Conservation (phyloP, 495 filamentous ascomycete genomes). For the Penicillium arizonense region DNA sequence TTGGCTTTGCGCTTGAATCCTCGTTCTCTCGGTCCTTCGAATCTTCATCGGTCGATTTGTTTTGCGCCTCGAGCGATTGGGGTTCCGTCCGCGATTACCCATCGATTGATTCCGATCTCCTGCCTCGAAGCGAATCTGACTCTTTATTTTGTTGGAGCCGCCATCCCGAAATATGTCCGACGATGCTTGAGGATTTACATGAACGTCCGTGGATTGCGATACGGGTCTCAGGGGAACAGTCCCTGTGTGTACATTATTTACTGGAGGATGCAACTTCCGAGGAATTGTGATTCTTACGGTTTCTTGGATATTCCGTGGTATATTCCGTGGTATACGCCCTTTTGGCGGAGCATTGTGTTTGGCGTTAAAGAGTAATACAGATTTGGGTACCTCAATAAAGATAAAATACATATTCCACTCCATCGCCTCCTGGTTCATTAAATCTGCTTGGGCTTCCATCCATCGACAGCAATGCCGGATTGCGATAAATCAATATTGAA, state of each 20-base stretch:
- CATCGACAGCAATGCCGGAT: neutral
- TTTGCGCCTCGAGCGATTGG: neutral
- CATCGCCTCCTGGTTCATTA: neutral
- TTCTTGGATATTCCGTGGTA: constrained; percentile 12
- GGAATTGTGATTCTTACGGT: neutral
- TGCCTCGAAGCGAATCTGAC: neutral
- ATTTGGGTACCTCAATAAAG: constrained; percentile 26
- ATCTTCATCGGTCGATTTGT: neutral
- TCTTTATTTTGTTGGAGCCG: neutral
- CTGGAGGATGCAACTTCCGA: constrained; percentile 5
- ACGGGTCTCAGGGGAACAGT: neutral
- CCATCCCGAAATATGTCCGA: neutral
- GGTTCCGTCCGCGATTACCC: neutral
- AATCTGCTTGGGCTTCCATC: neutral
- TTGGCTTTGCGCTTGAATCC: neutral
- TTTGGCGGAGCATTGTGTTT: constrained; percentile 31
- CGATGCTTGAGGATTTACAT: neutral
- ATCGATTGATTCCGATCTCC: neutral
- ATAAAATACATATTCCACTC: constrained; percentile 20
- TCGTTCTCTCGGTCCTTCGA: neutral
- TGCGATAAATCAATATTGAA: neutral
- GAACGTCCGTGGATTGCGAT: neutral
- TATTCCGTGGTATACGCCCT: constrained; percentile 13
- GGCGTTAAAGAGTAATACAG: constrained; percentile 26
- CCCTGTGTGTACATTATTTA: constrained; percentile 28